These are phyloP conservation scores for Naematelia encephala DNA, from an alignment of 768 basidiomycete species.

Conservation along the genomic window DNA sequence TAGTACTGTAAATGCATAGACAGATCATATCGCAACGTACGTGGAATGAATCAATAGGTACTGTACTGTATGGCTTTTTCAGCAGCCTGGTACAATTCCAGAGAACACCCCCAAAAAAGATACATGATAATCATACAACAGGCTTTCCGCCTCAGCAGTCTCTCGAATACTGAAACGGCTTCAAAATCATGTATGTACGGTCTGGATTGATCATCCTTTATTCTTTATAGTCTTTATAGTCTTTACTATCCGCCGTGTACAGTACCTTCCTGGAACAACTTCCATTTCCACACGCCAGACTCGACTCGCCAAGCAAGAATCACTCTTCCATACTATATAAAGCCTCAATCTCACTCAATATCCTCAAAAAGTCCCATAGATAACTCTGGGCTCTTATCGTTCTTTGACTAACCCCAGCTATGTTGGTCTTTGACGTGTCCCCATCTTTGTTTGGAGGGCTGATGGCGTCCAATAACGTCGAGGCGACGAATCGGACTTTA, in stretches of 20 bases:
- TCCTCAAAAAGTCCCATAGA: conserved; percentile 88
- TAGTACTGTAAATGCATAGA: background rate
- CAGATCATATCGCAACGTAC: too few relatives aligned
- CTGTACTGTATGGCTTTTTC: too few relatives aligned
- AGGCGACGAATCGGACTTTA: conserved; percentile 91
- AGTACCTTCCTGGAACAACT: background rate
- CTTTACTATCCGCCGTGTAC: too few relatives aligned
- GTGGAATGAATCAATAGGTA: too few relatives aligned
- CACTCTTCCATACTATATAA: conserved; percentile 65
- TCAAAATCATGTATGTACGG: too few relatives aligned
- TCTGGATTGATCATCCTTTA: too few relatives aligned
- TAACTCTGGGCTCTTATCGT: conserved; percentile 83
- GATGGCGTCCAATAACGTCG: conserved; percentile 79
- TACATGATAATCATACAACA: too few relatives aligned
- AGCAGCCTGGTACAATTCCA: too few relatives aligned
- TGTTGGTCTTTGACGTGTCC: conserved; percentile 49
- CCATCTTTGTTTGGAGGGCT: conserved; percentile 40
- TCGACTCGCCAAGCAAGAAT: conserved; percentile 14
- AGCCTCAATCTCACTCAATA: conserved; percentile 84
- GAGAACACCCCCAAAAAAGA: too few relatives aligned
- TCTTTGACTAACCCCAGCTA: conserved; percentile 71
- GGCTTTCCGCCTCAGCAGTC: too few relatives aligned
- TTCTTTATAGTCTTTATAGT: too few relatives aligned
- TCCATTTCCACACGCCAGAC: background rate
- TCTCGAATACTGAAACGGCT: too few relatives aligned